Base-by-base conservation (phyloP, 139 green algal genomes). In the Ostreobium quekettii region DNA sequence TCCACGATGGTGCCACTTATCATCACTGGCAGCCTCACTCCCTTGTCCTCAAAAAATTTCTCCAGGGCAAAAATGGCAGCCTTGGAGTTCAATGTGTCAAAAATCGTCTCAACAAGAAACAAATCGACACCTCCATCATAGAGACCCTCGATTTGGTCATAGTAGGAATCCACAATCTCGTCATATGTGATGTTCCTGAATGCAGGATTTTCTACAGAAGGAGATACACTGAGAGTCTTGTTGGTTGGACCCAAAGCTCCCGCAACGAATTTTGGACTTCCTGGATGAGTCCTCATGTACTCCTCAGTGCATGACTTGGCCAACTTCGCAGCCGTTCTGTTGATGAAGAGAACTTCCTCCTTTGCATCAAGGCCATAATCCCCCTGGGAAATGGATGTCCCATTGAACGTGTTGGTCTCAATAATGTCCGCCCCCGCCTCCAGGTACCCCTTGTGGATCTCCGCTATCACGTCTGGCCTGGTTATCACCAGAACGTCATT, bases 341-440 rank as follows among this genome's bases (percentile, higher is more conserved):
- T 98, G 86, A 98, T 98, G 24, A 87, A 67, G 35, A 72, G 69
- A 67, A 98, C 92, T 78, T 97, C 91, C 66, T 92, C 84, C 8
- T 77, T 33, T 8, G 74, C 81, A 65, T 98, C 85, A 66, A 98
- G 85, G 11, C 86, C 70, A 70, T 98, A 98, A 76, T 98, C 93
- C 4, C 81, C 85, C 85, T 97, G 91, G 48, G 82, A 89, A 76
- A 96, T 95, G 42, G 70, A 85, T 31, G 89, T 96, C 47, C 88
- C 91, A 65, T 96, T 98, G 87, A 98, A 98, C 36, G 93, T 98
- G 85, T 98, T 98, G 65, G 93, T 98, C 82, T 98, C 93, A 38
- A 98, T 89, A 76, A 98, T 97, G 82, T 98, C 93, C 7, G 93
- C 90, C 2, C 93, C 93, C 11, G 60, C 87, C 47, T 90, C 87